Percentiles rank a stretch among this genome's conserved stretches.
Conservation (phyloP, 108 stramenopile species). For the Fragilaria crotonensis region DNA sequence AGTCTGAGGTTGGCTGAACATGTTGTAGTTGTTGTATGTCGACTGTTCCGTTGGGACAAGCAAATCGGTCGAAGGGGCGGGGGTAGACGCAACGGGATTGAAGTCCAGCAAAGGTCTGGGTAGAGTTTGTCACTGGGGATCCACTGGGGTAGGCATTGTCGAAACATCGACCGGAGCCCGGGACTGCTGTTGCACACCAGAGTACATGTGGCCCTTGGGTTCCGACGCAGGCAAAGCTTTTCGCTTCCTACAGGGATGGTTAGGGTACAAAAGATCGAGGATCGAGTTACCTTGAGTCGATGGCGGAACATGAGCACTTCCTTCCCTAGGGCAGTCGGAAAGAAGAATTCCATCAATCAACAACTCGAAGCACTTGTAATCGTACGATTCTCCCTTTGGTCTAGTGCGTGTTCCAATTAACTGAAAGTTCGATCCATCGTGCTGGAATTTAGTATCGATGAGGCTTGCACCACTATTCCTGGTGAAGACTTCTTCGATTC, state of each 20-base stretch:
- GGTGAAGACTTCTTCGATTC: neutral
- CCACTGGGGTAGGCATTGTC: neutral
- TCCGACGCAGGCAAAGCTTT: neutral
- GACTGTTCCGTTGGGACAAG: too few relatives aligned
- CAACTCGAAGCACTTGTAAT: neutral
- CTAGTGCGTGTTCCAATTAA: neutral
- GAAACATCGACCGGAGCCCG: neutral
- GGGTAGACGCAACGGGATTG: neutral
- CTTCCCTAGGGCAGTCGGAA: neutral
- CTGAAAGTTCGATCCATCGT: neutral
- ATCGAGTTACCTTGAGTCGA: neutral
- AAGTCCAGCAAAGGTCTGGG: neutral
- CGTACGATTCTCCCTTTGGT: neutral
- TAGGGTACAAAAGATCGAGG: neutral
- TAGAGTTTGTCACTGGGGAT: too few relatives aligned
- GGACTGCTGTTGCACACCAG: neutral
- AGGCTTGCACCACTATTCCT: neutral
- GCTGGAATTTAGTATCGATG: neutral
- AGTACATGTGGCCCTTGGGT: neutral
- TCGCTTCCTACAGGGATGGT: neutral
- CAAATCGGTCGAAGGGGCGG: neutral
- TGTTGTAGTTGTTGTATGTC: too few relatives aligned
- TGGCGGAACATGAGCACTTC: neutral
- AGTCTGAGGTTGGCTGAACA: too few relatives aligned
- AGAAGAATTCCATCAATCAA: neutral